Base-by-base conservation (phyloP, 768 basidiomycete genomes). In the Lactarius akahatsu region DNA sequence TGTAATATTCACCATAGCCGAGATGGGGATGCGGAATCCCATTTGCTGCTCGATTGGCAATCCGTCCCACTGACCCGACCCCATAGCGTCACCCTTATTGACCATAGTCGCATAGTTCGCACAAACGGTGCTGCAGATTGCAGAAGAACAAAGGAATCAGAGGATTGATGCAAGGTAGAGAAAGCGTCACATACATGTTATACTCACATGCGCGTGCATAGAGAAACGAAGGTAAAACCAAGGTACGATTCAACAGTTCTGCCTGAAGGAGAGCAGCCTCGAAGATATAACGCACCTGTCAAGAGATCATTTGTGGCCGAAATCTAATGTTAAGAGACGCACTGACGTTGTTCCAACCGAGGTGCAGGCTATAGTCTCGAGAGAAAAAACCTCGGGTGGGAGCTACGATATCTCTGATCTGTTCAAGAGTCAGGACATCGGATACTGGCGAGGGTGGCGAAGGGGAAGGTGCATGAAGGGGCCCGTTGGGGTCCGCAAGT, bases 271-370 rank as follows among this genome's bases (percentile, higher is more conserved):
- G 68, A 10, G 80, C 74, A 2, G 80, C 78, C 67, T 82, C 81
- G 65, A 82, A 75, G 66, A 83, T 83, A 66, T 82, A 82, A 16
- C 81, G 77, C 75, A 82, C 75, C 81, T 81, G 50, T 52, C 1
- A 41, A 65, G 23, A 30, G 32, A 15, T 18, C 26, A 23, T 71
- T 43, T 67, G 69, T 45, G 41, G 57, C 16, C n/a, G 30, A 1
- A 18, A 34, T 32, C 45, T 7, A 7, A 1, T 20, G 9, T 23
- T 30, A 18, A 43, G 4, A n/a, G 50, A 20, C 23, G 8, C 16
- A 71, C 80, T 65, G 30, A 82, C 80, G 54, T 82, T 83, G 69
- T 83, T 82, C 80, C 81, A 82, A 23, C 81, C 82, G 4, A 83
- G 71, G 2, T 74, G 76, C 64, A 81, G 71, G 59, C 76, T 80